Conservation (phyloP, 495 filamentous ascomycete species). For the Evernia prunastri region DNA sequence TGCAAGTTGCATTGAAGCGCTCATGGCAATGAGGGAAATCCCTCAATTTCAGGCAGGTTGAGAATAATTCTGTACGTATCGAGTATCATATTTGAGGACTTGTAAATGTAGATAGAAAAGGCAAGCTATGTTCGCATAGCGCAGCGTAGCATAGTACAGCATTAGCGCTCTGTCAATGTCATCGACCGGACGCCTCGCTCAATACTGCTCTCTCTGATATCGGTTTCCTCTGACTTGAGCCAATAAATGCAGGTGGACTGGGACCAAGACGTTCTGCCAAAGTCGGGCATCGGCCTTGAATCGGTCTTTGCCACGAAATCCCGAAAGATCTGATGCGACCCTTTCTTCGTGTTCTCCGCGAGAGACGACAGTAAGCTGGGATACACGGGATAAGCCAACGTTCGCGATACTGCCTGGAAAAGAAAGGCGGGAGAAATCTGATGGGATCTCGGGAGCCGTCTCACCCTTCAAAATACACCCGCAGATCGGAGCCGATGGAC, state of each 20-base stretch:
- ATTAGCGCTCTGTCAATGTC: not conserved
- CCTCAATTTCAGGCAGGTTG: not conserved
- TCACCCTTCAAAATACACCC: slow-evolving; percentile 12
- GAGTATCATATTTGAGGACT: not conserved
- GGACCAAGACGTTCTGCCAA: slow-evolving; percentile 28
- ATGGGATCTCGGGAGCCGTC: not conserved
- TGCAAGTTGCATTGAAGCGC: slow-evolving; percentile 1
- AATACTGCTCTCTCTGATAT: not conserved
- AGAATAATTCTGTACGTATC: not conserved
- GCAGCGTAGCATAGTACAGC: not conserved
- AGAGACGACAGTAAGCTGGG: not conserved
- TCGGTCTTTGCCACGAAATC: slow-evolving; percentile 13
- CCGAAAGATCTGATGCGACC: not conserved
- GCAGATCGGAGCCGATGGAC: slow-evolving; percentile 36
- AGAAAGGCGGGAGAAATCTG: not conserved
- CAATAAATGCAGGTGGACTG: slow-evolving; percentile 36
- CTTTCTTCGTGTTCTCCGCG: not conserved
- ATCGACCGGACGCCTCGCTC: slow-evolving; percentile 1
- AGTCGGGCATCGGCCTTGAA: slow-evolving; percentile 31
- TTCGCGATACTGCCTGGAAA: not conserved
- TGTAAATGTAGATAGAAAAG: not conserved
- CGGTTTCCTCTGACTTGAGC: not conserved
- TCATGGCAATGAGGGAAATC: not conserved
- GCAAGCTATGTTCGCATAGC: no score
- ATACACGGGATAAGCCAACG: not conserved